Evolutionary conservation across 1,284 basidiomycete genomes (phyloP).

Genomic region (Trametes versicolor): DNA sequence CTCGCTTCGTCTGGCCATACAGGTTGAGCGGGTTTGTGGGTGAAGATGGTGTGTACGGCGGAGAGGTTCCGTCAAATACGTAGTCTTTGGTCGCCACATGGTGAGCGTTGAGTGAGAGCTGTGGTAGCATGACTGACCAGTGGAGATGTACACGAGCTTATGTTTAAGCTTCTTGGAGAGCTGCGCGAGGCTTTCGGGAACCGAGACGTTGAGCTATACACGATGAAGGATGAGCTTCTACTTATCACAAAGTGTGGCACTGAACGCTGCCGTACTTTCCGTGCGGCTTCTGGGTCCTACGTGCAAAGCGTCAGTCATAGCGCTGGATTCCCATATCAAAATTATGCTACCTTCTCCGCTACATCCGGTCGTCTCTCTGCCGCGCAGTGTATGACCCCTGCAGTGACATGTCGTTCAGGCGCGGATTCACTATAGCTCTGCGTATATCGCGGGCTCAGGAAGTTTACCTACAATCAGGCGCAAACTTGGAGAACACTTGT

Average conservation of each 20-base stretch:
- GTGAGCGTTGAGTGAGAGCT: not conserved
- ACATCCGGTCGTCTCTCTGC: constrained; percentile 87
- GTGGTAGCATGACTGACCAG: constrained; percentile 54
- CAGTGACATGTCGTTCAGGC: not conserved
- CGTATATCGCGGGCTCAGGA: not conserved
- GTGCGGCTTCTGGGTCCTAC: constrained; percentile 73
- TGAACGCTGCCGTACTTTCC: constrained; percentile 52
- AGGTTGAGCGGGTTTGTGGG: constrained; percentile 79
- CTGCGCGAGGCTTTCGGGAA: constrained; percentile 69
- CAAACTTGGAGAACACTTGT: constrained; percentile 58
- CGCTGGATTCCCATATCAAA: not conserved
- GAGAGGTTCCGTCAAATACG: constrained; percentile 86
- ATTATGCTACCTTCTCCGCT: constrained; percentile 66
- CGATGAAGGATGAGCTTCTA: not conserved
- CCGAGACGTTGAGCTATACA: constrained; percentile 71
- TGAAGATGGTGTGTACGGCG: constrained; percentile 76
- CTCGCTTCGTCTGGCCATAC: constrained; percentile 81
- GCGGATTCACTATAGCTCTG: too few relatives aligned
- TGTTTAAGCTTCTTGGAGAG: constrained; percentile 65
- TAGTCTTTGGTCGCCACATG: constrained; percentile 62
- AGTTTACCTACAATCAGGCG: constrained; percentile 49
- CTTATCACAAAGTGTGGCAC: too few relatives aligned
- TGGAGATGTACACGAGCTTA: constrained; percentile 81
- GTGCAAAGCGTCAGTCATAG: constrained; percentile 9
- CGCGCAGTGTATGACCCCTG: constrained; percentile 87